Conservation (phyloP, 2,329 filamentous ascomycete species). For the Aspergillus ustus region DNA sequence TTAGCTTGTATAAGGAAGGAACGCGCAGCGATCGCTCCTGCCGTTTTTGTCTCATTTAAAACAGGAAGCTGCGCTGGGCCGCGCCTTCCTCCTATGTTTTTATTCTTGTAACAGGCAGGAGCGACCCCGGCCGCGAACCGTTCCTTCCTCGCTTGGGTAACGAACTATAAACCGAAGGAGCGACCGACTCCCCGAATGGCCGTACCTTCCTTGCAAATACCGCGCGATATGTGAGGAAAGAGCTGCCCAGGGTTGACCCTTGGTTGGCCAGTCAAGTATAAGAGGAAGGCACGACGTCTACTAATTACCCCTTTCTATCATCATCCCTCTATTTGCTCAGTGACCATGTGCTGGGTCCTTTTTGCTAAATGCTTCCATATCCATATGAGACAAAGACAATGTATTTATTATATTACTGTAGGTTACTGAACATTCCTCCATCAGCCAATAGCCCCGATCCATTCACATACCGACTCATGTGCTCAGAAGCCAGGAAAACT, state of each 20-base stretch:
- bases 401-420: conserved; percentile 60
- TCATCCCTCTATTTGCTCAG: neutral
- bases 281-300: neutral
- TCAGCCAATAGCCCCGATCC: conserved; percentile 85
- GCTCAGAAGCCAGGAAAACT: conserved; percentile 79
- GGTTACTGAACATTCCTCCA: conserved; percentile 85
- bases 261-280: neutral
- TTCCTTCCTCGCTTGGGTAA: neutral
- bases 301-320: neutral
- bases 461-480: conserved; percentile 78
- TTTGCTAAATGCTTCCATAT: neutral
- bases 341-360: too few relatives aligned
- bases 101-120: neutral
- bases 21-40: too few relatives aligned
- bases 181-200: neutral
- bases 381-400: neutral
- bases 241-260: neutral
- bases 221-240: neutral
- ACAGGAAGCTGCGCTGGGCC: neutral
- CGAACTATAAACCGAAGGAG: neutral
- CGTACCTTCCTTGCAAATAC: neutral
- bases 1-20: too few relatives aligned
- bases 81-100: neutral
- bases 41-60: too few relatives aligned
- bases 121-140: neutral